Evolutionary conservation across 2,329 filamentous ascomycete species (phyloP).

Genomic region (Bipolaris sorokiniana): DNA sequence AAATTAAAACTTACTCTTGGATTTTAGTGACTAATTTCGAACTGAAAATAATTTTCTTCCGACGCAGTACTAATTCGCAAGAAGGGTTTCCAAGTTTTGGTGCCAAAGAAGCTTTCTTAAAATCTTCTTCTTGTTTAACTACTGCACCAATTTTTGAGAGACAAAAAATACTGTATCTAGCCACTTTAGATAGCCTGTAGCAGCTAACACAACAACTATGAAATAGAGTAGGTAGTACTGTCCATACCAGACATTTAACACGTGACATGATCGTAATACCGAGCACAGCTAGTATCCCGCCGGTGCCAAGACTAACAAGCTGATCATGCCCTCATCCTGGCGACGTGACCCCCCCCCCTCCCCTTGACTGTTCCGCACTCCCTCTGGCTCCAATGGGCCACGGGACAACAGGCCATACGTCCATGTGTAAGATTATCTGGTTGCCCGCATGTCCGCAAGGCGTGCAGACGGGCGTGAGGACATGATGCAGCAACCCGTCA

Average conservation of each 20-base stretch:
- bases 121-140: too few species aligned
- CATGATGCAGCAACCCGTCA: conserved; percentile 37
- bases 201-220: too few species aligned
- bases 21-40: too few species aligned
- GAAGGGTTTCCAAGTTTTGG: too few species aligned
- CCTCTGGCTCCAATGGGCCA: conserved; percentile 3
- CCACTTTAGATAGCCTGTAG: too few species aligned
- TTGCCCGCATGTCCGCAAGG: conserved; percentile 5
- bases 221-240: too few species aligned
- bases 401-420: conserved; percentile 6
- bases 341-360: not conserved
- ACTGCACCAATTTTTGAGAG: too few species aligned
- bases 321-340: conserved; percentile 3
- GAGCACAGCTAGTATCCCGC: not conserved
- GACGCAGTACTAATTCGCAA: too few species aligned
- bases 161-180: too few species aligned
- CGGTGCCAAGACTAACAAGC: conserved; percentile 5
- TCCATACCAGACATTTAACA: not conserved
- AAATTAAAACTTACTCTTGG: too few species aligned
- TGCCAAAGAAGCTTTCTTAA: too few species aligned
- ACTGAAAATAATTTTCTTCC: too few species aligned
- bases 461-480: conserved; percentile 9
- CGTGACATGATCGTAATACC: not conserved
- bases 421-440: not conserved
- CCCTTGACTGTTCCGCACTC: not conserved